Percentiles rank a stretch among this genome's conserved stretches.
Conservation (phyloP, 2,329 filamentous ascomycete genomes). For the Pyrenophora tritici-repentis region DNA sequence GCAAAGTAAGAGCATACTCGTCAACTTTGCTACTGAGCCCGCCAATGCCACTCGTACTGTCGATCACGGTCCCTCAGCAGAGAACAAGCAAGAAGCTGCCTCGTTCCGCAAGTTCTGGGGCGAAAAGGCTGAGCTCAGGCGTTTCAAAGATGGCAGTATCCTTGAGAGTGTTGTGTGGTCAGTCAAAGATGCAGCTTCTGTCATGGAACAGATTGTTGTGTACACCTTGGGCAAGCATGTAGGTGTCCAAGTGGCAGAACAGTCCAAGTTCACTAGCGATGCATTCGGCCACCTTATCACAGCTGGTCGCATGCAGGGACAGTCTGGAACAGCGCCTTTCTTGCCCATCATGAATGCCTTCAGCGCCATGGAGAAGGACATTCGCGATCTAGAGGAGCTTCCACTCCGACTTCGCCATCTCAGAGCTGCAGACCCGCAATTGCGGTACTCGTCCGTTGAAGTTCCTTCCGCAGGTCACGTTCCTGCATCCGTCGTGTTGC, state of each 20-base stretch:
- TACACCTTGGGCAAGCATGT: slow-evolving; percentile 75
- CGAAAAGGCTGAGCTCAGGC: slow-evolving; percentile 85
- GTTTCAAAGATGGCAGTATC: slow-evolving; percentile 95
- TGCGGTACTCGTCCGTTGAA: slow-evolving; percentile 73
- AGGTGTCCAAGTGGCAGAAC: slow-evolving; percentile 59
- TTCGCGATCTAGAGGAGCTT: slow-evolving; percentile 78
- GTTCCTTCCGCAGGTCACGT: slow-evolving; percentile 54
- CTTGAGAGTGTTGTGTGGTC: slow-evolving; percentile 89
- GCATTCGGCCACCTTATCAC: slow-evolving; percentile 54
- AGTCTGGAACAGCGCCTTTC: slow-evolving; percentile 61
- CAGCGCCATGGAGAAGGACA: slow-evolving; percentile 72
- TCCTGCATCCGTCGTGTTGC: slow-evolving; percentile 79
- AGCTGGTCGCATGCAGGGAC: slow-evolving; percentile 39
- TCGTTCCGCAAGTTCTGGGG: slow-evolving; percentile 93
- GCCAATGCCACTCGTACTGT: slow-evolving; percentile 74
- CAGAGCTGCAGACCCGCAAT: slow-evolving; percentile 69
- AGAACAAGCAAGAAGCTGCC: slow-evolving; percentile 80
- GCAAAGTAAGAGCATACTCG: slow-evolving; percentile 53
- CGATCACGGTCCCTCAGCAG: slow-evolving; percentile 85
- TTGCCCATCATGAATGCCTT: slow-evolving; percentile 72
- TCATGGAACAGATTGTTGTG: slow-evolving; percentile 78
- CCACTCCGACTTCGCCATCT: slow-evolving; percentile 87
- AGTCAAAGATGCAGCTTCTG: slow-evolving; percentile 63
- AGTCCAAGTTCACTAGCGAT: slow-evolving; percentile 53
- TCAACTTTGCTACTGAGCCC: slow-evolving; percentile 75